phyloP scores from a whole-genome alignment of 2,329 filamentous ascomycete genomes.

The Botrytis medusae region DNA sequence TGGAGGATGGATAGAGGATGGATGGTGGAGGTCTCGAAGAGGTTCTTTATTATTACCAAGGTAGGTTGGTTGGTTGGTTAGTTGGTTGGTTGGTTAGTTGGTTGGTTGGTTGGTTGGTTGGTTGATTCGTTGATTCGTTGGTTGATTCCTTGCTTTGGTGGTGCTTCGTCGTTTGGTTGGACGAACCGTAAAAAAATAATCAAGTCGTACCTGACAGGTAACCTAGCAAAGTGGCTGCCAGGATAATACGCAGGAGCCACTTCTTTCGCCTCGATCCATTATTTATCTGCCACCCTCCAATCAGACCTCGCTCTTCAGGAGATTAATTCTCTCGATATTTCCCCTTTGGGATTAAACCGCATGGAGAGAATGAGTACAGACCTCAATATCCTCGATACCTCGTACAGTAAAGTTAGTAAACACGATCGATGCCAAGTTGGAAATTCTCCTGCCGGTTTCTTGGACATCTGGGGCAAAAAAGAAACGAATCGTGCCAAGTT shows the following conservation, averaged over 20 bases:
- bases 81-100: no score
- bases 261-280: background rate
- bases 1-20: background rate
- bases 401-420: background rate
- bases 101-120: background rate
- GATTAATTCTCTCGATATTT: background rate
- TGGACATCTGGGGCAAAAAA: slow-evolving; percentile 2
- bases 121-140: no score
- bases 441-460: background rate
- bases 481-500: background rate
- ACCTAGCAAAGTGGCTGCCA: background rate
- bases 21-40: background rate
- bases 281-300: background rate
- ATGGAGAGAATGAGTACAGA: background rate
- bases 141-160: no score
- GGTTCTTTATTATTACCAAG: background rate
- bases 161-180: background rate
- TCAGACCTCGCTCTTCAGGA: background rate
- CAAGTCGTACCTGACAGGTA: background rate
- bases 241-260: background rate
- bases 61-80: background rate
- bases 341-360: background rate
- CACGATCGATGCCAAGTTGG: background rate
- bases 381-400: background rate
- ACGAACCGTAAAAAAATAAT: background rate